phyloP scores from a whole-genome alignment of 495 filamentous ascomycete species.

The Lepraria neglecta region DNA sequence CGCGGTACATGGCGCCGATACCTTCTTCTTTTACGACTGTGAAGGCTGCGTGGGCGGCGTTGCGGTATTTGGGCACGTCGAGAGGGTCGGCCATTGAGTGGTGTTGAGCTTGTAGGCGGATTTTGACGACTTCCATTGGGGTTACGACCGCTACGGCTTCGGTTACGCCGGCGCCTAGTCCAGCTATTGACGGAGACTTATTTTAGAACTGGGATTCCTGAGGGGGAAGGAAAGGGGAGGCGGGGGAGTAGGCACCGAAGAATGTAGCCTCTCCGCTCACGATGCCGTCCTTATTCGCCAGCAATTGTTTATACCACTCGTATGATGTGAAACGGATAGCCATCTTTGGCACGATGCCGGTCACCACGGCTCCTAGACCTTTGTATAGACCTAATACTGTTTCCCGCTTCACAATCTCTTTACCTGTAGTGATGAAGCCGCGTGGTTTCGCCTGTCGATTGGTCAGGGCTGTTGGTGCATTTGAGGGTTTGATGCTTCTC shows the following conservation, averaged over 20 bases:
- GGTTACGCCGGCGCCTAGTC: slow-evolving; percentile 86
- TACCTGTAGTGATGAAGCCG: slow-evolving; percentile 81
- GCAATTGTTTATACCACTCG: slow-evolving; percentile 82
- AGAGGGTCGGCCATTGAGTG: slow-evolving; percentile 90
- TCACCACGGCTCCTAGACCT: slow-evolving; percentile 89
- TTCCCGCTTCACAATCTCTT: slow-evolving; percentile 81
- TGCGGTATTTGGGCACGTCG: slow-evolving; percentile 91
- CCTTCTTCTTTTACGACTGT: slow-evolving; percentile 91
- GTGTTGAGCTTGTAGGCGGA: slow-evolving; percentile 93
- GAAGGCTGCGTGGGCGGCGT: slow-evolving; percentile 90
- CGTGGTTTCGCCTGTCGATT: slow-evolving; percentile 57
- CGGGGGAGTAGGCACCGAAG: slow-evolving; percentile 46
- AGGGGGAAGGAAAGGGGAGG: too few relatives aligned
- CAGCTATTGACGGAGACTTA: slow-evolving; percentile 46
- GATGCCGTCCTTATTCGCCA: slow-evolving; percentile 60
- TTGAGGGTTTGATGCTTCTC: slow-evolving; percentile 30
- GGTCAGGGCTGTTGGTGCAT: slow-evolving; percentile 17
- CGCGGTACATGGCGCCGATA: slow-evolving; percentile 76
- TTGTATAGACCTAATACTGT: slow-evolving; percentile 93
- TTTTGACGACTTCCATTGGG: slow-evolving; percentile 99
- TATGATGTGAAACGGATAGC: slow-evolving; percentile 98
- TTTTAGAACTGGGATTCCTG: too few relatives aligned
- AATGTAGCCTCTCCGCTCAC: slow-evolving; percentile 76
- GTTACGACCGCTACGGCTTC: slow-evolving; percentile 95
- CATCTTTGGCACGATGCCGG: slow-evolving; percentile 99